Evolutionary conservation across 345 rosid genomes (phyloP).

Genomic region (Aquilaria yunnanensis): DNA sequence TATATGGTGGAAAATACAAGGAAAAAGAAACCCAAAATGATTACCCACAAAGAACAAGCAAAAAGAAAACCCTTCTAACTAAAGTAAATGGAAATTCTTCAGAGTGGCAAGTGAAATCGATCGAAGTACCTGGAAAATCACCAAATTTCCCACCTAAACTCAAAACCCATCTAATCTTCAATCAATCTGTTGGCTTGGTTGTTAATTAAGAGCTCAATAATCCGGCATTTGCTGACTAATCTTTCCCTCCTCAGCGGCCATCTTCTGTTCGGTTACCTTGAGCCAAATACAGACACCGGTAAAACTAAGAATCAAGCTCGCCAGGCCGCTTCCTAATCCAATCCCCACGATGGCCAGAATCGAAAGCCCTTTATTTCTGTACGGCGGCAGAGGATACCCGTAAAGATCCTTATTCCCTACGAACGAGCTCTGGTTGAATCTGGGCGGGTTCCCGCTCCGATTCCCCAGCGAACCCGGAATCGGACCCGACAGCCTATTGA

Average conservation of each 20-base stretch:
- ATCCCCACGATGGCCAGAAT: constrained; percentile 88
- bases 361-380: constrained; percentile 60
- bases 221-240: constrained; percentile 60
- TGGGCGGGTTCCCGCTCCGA: constrained; percentile 54
- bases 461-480: constrained; percentile 63
- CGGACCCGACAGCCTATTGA: constrained; percentile 60
- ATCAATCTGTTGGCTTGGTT: neutral
- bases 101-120: too few relatives aligned
- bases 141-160: too few relatives aligned
- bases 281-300: constrained; percentile 88
- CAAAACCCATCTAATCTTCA: too few relatives aligned
- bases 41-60: too few relatives aligned
- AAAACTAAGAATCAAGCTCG: constrained; percentile 79
- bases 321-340: constrained; percentile 90
- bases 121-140: too few relatives aligned
- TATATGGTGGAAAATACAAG: too few relatives aligned
- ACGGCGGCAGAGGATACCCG: constrained; percentile 79
- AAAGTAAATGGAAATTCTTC: too few relatives aligned
- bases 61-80: too few relatives aligned
- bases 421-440: constrained; percentile 70
- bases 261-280: constrained; percentile 55
- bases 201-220: constrained; percentile 19
- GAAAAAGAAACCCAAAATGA: too few relatives aligned
- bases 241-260: constrained; percentile 60
- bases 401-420: constrained; percentile 69